Percentiles rank a stretch among this genome's conserved stretches.
Conservation (phyloP, 306 rosid genomes). For the Alnus rubra region DNA sequence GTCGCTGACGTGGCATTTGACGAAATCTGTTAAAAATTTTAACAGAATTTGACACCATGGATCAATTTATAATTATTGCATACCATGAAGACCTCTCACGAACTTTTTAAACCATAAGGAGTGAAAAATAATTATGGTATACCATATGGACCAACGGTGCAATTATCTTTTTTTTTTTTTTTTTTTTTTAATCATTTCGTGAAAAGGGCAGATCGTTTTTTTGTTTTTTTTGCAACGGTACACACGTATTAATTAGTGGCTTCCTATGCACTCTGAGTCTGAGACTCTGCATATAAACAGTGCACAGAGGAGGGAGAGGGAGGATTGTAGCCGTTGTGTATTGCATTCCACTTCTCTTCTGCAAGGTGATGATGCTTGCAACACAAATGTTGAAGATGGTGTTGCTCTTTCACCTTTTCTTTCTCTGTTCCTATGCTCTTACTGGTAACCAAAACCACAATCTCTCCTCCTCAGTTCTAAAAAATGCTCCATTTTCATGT, state of each 20-base stretch:
- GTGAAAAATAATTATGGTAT: too few relatives aligned
- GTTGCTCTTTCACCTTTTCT: conserved; percentile 32
- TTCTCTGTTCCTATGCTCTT: conserved; percentile 40
- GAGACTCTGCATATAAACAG: not conserved
- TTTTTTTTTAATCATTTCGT: not conserved
- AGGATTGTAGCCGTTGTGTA: not conserved
- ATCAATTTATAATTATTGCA: too few relatives aligned
- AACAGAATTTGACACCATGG: too few relatives aligned
- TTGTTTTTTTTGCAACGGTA: not conserved
- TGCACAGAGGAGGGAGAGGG: not conserved
- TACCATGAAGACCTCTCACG: too few relatives aligned
- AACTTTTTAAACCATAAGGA: too few relatives aligned
- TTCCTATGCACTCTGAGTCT: conserved; percentile 13
- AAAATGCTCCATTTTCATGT: conserved; percentile 9
- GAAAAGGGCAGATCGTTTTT: not conserved
- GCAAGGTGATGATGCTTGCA: not conserved
- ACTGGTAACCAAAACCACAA: conserved; percentile 44
- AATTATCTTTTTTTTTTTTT: too few relatives aligned
- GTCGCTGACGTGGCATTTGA: too few relatives aligned
- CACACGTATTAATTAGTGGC: not conserved
- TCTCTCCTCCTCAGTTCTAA: not conserved
- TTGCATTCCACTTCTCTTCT: not conserved
- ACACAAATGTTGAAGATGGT: conserved; percentile 40
- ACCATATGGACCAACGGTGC: too few relatives aligned
- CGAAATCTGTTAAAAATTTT: too few relatives aligned